These are phyloP conservation scores for Heimioporus sp. DNA, from an alignment of 768 basidiomycete species.

Conservation along the genomic window DNA sequence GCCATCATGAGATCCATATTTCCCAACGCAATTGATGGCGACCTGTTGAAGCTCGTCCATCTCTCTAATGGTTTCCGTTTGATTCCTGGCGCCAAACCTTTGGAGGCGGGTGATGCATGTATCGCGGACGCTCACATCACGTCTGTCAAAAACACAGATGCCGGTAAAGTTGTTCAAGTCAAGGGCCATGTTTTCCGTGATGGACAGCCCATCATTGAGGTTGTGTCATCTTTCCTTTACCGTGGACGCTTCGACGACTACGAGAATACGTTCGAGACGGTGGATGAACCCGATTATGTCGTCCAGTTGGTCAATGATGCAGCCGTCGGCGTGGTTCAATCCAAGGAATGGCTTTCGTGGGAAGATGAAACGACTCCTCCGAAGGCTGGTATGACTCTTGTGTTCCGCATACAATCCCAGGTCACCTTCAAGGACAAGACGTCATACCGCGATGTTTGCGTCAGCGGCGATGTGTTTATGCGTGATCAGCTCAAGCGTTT, in stretches of 20 bases:
- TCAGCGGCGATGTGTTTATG: constrained; percentile 83
- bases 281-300: constrained; percentile 85
- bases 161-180: constrained; percentile 91
- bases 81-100: constrained; percentile 70
- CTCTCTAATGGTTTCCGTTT: constrained; percentile 96
- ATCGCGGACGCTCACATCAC: constrained; percentile 85
- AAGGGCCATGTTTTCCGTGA: constrained; percentile 80
- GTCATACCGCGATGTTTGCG: constrained; percentile 75
- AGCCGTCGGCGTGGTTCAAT: constrained; percentile 84
- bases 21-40: constrained; percentile 88
- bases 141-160: constrained; percentile 86
- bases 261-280: constrained; percentile 92
- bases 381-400: constrained; percentile 74
- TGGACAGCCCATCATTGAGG: constrained; percentile 84
- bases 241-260: constrained; percentile 93
- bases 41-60: constrained; percentile 93
- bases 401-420: constrained; percentile 87
- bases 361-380: constrained; percentile 78
- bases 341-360: constrained; percentile 99
- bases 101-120: constrained; percentile 87
- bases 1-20: constrained; percentile 99
- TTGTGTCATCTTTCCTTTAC: constrained; percentile 94
- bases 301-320: constrained; percentile 76
- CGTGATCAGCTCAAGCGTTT: constrained; percentile 86
- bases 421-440: constrained; percentile 91